Percentiles rank a stretch among this genome's conserved stretches.
phyloP scores from a whole-genome alignment of 2,329 filamentous ascomycete genomes.

The Dactylellina cionopaga region DNA sequence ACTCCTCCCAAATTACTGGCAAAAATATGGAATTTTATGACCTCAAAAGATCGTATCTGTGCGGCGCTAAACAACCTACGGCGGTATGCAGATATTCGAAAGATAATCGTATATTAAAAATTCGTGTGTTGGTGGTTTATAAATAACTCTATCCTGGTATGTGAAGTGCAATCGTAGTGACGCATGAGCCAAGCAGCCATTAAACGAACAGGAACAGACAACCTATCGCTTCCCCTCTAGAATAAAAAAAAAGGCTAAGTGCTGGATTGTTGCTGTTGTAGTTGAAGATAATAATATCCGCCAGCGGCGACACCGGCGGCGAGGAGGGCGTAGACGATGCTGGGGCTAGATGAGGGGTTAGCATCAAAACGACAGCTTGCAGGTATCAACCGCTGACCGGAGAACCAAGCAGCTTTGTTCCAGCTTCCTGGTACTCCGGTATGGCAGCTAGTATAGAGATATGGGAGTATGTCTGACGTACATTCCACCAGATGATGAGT shows the following conservation, averaged over 20 bases:
- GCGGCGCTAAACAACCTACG: no score
- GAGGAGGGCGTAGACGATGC: constrained; percentile 39
- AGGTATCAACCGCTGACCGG: not conserved
- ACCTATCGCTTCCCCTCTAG: not conserved
- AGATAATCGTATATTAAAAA: constrained; percentile 29
- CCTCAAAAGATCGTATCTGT: no score
- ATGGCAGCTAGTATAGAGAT: not conserved
- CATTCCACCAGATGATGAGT: constrained; percentile 38
- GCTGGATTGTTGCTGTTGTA: constrained; percentile 43
- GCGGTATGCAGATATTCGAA: no score
- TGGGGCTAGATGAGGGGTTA: constrained; percentile 28
- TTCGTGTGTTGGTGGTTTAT: constrained; percentile 13
- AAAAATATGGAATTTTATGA: no score
- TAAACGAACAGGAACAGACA: constrained; percentile 1
- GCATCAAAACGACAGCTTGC: not conserved
- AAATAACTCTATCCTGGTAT: constrained; percentile 18
- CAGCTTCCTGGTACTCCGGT: not conserved
- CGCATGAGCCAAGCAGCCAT: not conserved
- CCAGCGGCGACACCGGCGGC: constrained; percentile 29
- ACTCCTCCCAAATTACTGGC: no score
- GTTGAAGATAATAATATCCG: constrained; percentile 45
- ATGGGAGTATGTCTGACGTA: constrained; percentile 3
- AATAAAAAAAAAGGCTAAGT: constrained; percentile 11
- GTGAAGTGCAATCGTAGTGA: constrained; percentile 1
- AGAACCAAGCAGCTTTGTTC: not conserved